Evolutionary conservation across 768 basidiomycete species (phyloP).

Genomic region (Agaricus bisporus): DNA sequence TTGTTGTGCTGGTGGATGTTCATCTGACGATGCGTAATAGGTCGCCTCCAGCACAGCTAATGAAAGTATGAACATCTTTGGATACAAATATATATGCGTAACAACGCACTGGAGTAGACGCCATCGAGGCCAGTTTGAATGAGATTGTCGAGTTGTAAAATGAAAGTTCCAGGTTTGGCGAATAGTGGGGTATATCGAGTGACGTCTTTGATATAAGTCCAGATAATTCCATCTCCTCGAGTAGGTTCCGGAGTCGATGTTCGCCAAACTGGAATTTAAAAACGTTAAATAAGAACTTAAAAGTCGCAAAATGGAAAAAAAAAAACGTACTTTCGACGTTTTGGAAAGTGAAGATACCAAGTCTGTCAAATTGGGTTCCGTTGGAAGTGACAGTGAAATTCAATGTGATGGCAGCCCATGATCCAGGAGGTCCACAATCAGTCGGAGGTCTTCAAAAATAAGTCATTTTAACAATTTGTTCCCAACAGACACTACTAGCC

Average conservation of each 20-base stretch:
- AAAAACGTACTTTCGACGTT: slow-evolving; percentile 69
- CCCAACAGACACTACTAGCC: too few relatives aligned
- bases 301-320: not conserved
- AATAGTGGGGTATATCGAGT: slow-evolving; percentile 71
- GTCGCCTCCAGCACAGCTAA: slow-evolving; percentile 66
- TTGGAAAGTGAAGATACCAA: slow-evolving; percentile 69
- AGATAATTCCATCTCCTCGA: slow-evolving; percentile 60
- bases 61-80: not conserved
- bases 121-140: slow-evolving; percentile 53
- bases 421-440: slow-evolving; percentile 62
- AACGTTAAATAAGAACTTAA: not conserved
- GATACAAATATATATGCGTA: not conserved
- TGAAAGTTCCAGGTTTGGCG: slow-evolving; percentile 58
- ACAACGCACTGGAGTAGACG: slow-evolving; percentile 56
- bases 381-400: slow-evolving; percentile 77
- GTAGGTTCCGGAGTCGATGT: slow-evolving; percentile 79
- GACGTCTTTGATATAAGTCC: slow-evolving; percentile 75
- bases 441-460: too few relatives aligned
- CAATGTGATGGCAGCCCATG: slow-evolving; percentile 70
- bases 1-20: slow-evolving; percentile 51
- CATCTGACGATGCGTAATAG: slow-evolving; percentile 55
- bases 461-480: too few relatives aligned
- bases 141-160: slow-evolving; percentile 70
- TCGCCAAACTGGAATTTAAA: slow-evolving; percentile 58
- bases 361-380: slow-evolving; percentile 70